Evolutionary conservation across 805 yeast genomes (phyloP).

Genomic region (Sungouiozyma intestinalis): DNA sequence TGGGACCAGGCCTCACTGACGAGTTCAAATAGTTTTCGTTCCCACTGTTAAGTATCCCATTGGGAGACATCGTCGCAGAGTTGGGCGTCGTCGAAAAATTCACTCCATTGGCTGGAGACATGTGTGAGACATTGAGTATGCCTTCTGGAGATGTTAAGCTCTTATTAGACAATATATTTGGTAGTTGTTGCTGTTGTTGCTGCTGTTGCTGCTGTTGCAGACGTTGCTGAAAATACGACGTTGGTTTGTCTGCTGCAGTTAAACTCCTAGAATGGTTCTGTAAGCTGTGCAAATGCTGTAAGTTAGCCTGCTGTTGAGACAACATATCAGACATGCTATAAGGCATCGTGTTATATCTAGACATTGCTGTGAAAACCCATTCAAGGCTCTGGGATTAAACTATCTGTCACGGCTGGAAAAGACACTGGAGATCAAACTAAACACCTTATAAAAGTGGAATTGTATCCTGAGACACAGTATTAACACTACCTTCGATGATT

Average conservation of each 20-base stretch:
- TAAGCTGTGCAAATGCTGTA: constrained; percentile 13
- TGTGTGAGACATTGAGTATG: neutral
- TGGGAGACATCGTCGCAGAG: neutral
- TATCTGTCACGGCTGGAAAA: too few relatives aligned
- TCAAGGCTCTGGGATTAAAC: neutral
- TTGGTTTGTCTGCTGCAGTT: constrained; percentile 17
- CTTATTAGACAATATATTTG: neutral
- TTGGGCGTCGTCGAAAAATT: neutral
- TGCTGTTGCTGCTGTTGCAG: constrained; percentile 4
- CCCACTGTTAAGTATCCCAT: neutral
- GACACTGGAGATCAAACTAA: too few relatives aligned
- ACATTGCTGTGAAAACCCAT: constrained; percentile 9
- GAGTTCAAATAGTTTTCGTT: neutral
- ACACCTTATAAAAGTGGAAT: too few relatives aligned
- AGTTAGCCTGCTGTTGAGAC: constrained; percentile 14
- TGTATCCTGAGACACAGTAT: too few relatives aligned
- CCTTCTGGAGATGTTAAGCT: neutral
- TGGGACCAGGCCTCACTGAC: neutral
- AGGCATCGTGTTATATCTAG: constrained; percentile 30
- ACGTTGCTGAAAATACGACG: constrained; percentile 2
- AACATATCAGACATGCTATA: constrained; percentile 18
- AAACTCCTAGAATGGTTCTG: constrained; percentile 30
- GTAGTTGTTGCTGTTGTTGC: constrained; percentile 7
- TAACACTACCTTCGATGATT: too few relatives aligned
- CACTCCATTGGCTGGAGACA: neutral